phyloP scores from a whole-genome alignment of 2,329 filamentous ascomycete genomes.

The Alternaria gaisen region DNA sequence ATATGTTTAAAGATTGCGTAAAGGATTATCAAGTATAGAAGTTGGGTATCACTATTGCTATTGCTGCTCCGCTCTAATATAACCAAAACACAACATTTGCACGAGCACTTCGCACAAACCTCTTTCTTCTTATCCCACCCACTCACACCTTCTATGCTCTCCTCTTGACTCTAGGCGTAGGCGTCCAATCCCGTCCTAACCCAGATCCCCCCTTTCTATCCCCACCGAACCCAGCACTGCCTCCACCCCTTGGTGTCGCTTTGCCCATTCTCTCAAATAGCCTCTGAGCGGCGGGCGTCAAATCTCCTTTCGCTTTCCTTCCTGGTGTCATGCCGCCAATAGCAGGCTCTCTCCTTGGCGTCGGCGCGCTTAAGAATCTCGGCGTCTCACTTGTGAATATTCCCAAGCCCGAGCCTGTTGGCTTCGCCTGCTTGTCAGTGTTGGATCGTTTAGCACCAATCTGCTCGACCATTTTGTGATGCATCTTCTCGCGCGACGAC shows the following conservation, averaged over 20 bases:
- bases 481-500: conserved; percentile 79
- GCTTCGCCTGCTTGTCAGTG: neutral
- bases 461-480: conserved; percentile 70
- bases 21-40: neutral
- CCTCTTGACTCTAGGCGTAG: conserved; percentile 33
- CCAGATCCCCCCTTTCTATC: conserved; percentile 5
- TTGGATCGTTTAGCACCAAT: conserved; percentile 29
- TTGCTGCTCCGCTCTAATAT: neutral
- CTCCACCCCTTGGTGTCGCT: conserved; percentile 32
- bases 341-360: conserved; percentile 65
- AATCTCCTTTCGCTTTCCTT: conserved; percentile 63
- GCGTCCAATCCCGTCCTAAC: conserved; percentile 40
- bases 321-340: conserved; percentile 53
- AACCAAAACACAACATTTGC: conserved; percentile 12
- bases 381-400: conserved; percentile 57
- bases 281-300: conserved; percentile 75
- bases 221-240: conserved; percentile 31
- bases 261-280: conserved; percentile 54
- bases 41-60: conserved; percentile 1
- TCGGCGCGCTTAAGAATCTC: conserved; percentile 76
- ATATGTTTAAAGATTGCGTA: neutral
- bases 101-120: conserved; percentile 40
- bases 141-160: neutral
- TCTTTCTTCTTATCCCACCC: neutral
- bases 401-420: conserved; percentile 33